Percentiles rank a stretch among this genome's conserved stretches.
These are phyloP conservation scores for Allantophomopsis lycopodina DNA, from an alignment of 2,329 filamentous ascomycete genomes.

Conservation along the genomic window DNA sequence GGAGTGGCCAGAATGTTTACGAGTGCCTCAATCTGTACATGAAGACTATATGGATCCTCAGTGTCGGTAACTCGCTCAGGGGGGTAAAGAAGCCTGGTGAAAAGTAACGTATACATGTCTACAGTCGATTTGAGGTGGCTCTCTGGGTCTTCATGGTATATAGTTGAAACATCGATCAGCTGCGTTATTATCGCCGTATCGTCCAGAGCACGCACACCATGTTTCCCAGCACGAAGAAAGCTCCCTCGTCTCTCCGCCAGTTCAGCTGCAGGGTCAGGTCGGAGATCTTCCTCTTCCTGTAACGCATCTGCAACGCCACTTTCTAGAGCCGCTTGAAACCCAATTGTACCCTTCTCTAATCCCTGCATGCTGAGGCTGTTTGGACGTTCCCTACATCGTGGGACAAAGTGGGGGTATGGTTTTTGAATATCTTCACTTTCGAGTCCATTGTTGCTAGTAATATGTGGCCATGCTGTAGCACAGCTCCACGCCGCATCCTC, in stretches of 20 bases:
- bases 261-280: slow-evolving; percentile 1
- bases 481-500: slow-evolving; percentile 49
- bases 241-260: slow-evolving; percentile 10
- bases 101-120: slow-evolving; percentile 49
- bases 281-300: slow-evolving; percentile 40
- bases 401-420: slow-evolving; percentile 13
- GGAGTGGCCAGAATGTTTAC: slow-evolving; percentile 50
- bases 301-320: slow-evolving; percentile 50
- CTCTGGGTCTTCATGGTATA: slow-evolving; percentile 38
- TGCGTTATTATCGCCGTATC: slow-evolving; percentile 44
- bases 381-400: slow-evolving; percentile 26
- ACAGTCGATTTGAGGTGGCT: slow-evolving; percentile 33
- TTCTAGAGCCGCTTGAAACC: slow-evolving; percentile 55
- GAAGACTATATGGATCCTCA: slow-evolving; percentile 45
- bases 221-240: slow-evolving; percentile 20
- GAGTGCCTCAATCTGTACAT: slow-evolving; percentile 56
- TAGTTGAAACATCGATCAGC: slow-evolving; percentile 34
- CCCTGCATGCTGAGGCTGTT: slow-evolving; percentile 64
- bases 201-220: slow-evolving; percentile 35
- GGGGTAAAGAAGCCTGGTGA: slow-evolving; percentile 43
- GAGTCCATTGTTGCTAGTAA: slow-evolving; percentile 30
- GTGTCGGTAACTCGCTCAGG: slow-evolving; percentile 40
- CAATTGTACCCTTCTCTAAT: slow-evolving; percentile 56
- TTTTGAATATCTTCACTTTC: slow-evolving; percentile 4
- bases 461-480: slow-evolving; percentile 48